Evolutionary conservation across 164 flowering plant species (phyloP).

Genomic region (Warburgia ugandensis): DNA sequence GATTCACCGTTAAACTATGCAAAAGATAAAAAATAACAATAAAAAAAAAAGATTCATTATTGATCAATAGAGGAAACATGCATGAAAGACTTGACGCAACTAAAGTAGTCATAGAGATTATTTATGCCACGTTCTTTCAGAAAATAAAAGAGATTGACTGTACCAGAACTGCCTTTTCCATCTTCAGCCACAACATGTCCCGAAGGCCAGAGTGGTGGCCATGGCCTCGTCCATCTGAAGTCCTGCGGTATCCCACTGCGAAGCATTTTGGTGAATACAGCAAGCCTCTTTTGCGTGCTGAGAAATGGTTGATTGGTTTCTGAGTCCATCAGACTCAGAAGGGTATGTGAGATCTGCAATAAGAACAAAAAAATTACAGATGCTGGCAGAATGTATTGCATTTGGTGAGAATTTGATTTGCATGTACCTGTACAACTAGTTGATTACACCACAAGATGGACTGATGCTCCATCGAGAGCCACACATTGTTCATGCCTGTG

Average conservation of each 20-base stretch:
- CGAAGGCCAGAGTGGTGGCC: constrained; percentile 21
- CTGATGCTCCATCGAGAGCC: constrained; percentile 99
- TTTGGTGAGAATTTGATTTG: constrained; percentile 16
- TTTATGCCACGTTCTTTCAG: not conserved
- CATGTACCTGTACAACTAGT: constrained; percentile 82
- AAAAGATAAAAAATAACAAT: no score
- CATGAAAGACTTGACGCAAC: no score
- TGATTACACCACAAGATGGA: constrained; percentile 98
- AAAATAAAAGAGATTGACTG: not conserved
- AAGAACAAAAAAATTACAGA: constrained; percentile 1
- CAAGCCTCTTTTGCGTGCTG: constrained; percentile 51
- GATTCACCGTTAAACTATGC: no score
- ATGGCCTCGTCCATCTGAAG: constrained; percentile 46
- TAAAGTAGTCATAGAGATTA: no score
- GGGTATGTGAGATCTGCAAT: constrained; percentile 88
- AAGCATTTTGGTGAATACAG: constrained; percentile 72
- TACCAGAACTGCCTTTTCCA: constrained; percentile 39
- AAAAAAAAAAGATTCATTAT: no score
- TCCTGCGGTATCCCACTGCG: constrained; percentile 68
- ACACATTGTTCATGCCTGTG: constrained; percentile 82
- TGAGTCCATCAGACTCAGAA: constrained; percentile 76
- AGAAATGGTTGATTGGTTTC: constrained; percentile 61
- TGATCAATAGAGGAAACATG: no score
- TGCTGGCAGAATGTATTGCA: not conserved
- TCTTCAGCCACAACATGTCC: constrained; percentile 16